Evolutionary conservation across 2,329 filamentous ascomycete genomes (phyloP).

Genomic region (Fusarium nisikadoi): DNA sequence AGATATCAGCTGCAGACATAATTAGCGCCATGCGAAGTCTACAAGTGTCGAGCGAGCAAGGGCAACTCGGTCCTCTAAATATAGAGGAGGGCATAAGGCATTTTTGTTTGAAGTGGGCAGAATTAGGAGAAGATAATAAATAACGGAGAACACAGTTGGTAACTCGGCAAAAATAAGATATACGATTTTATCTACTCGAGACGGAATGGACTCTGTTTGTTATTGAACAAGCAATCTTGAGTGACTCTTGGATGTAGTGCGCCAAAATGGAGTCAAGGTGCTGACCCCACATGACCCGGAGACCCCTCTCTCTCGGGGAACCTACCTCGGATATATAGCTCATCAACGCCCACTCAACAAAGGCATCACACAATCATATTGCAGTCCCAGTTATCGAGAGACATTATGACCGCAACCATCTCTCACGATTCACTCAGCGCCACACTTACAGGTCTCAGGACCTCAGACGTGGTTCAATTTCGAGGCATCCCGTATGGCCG

Average conservation of each 20-base stretch:
- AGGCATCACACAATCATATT: neutral
- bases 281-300: neutral
- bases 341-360: neutral
- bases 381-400: fast-evolving
- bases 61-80: neutral
- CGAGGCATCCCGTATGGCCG: conserved; percentile 8
- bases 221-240: neutral
- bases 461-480: neutral
- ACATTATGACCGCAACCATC: neutral
- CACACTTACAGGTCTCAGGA: neutral
- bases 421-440: neutral
- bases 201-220: too few species aligned
- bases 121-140: neutral
- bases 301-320: neutral
- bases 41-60: neutral
- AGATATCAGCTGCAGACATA: neutral
- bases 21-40: neutral
- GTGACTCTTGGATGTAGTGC: neutral
- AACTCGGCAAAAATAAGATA: too few species aligned
- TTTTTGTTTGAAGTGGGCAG: neutral
- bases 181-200: too few species aligned
- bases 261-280: fast-evolving
- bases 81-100: neutral
- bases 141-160: neutral
- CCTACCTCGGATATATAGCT: neutral